A percentile compares a stretch with the other conserved stretches of the same genome.
Conservation (phyloP, 179 eudicot genomes). For the Spinacia oleracea region DNA sequence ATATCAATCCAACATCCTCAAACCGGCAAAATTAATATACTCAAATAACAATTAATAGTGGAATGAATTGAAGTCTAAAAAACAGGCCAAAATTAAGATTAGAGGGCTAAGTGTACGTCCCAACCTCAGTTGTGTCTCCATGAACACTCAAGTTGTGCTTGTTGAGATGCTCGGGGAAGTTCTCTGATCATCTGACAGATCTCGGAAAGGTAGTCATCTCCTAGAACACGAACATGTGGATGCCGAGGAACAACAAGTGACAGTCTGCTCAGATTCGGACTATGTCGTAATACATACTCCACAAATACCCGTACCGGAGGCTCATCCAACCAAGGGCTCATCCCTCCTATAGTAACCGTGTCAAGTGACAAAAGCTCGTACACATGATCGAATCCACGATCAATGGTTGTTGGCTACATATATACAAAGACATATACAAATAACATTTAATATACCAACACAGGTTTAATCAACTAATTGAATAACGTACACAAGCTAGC, state of each 20-base stretch:
- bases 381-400: not conserved
- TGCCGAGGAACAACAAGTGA: slow-evolving; percentile 4
- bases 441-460: not conserved
- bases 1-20: too few relatives aligned
- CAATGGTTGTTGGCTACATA: slow-evolving; percentile 7
- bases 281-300: not conserved
- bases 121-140: not conserved
- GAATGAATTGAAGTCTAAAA: too few relatives aligned
- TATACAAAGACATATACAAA: not conserved
- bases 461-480: not conserved
- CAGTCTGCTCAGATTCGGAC: slow-evolving; percentile 3
- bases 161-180: not conserved
- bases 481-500: not conserved
- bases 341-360: not conserved
- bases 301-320: not conserved
- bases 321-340: not conserved
- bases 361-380: not conserved
- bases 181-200: not conserved
- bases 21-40: too few relatives aligned
- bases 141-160: not conserved
- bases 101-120: not conserved
- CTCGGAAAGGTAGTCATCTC: not conserved
- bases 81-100: not conserved
- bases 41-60: too few relatives aligned
- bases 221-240: not conserved